phyloP scores from a whole-genome alignment of 148 eudicot species.

The Oxyria digyna region DNA sequence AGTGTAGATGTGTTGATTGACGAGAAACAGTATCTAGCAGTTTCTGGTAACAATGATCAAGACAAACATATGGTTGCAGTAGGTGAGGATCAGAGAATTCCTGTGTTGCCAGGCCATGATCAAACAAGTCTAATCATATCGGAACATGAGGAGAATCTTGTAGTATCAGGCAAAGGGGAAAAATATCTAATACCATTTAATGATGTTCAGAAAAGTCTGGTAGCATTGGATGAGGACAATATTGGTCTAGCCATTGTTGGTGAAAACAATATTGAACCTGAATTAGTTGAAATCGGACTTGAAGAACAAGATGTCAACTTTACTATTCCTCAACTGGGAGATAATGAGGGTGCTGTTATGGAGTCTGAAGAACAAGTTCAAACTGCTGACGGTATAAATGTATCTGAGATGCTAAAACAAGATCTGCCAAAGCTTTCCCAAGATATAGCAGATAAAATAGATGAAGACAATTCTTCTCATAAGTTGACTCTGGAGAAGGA shows the following conservation, averaged over 20 bases:
- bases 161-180: not conserved
- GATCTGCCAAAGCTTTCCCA: not conserved
- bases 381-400: conserved; percentile 2
- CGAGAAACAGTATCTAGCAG: not conserved
- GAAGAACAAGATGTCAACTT: conserved; percentile 16
- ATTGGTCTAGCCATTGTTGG: not conserved
- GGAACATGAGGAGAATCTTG: not conserved
- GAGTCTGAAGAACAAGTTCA: not conserved
- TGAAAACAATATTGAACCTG: conserved; percentile 8
- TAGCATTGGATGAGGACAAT: not conserved
- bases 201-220: not conserved
- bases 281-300: not conserved
- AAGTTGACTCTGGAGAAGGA: conserved; percentile 59
- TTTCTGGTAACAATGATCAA: not conserved
- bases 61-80: not conserved
- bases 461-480: conserved; percentile 10
- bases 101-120: not conserved
- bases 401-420: conserved; percentile 7
- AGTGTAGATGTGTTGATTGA: not conserved
- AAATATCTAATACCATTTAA: not conserved
- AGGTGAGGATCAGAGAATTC: not conserved
- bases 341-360: not conserved
- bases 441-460: not conserved
- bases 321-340: not conserved
- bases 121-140: not conserved